These are phyloP conservation scores for Mycena belliarum DNA, from an alignment of 768 basidiomycete genomes.

Conservation along the genomic window DNA sequence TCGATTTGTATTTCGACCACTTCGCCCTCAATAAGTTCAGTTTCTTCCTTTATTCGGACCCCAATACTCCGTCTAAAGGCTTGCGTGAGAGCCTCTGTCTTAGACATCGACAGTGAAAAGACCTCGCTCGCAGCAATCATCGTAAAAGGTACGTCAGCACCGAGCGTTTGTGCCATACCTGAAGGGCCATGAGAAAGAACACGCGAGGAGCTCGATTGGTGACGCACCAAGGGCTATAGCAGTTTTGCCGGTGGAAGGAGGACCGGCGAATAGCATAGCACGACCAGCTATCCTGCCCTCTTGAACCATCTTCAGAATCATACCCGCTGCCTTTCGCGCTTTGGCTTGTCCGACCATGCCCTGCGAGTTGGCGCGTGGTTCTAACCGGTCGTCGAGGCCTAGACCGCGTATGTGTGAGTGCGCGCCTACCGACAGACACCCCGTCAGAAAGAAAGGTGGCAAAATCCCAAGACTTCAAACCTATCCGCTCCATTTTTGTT, in stretches of 20 bases:
- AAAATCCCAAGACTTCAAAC: slow-evolving; percentile 36
- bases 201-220: background rate
- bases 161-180: slow-evolving; percentile 97
- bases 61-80: slow-evolving; percentile 96
- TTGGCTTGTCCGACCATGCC: slow-evolving; percentile 98
- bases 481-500: slow-evolving; percentile 93
- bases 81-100: slow-evolving; percentile 97
- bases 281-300: slow-evolving; percentile 94
- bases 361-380: slow-evolving; percentile 85
- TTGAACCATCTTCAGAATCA: slow-evolving; percentile 98
- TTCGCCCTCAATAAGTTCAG: slow-evolving; percentile 96
- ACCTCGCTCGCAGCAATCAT: slow-evolving; percentile 98
- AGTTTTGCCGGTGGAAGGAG: slow-evolving; percentile 96
- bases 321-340: slow-evolving; percentile 95
- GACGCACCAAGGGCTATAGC: slow-evolving; percentile 91
- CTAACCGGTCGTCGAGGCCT: slow-evolving; percentile 88
- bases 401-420: slow-evolving; percentile 96
- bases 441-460: background rate
- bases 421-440: slow-evolving; percentile 52
- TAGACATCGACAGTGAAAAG: slow-evolving; percentile 97
- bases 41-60: slow-evolving; percentile 96
- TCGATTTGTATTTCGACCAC: slow-evolving; percentile 99
- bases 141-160: slow-evolving; percentile 94
- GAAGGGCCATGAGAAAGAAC: background rate
- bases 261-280: slow-evolving; percentile 96